phyloP scores from a whole-genome alignment of 2,329 filamentous ascomycete genomes.

The Cladophialophora exuberans region DNA sequence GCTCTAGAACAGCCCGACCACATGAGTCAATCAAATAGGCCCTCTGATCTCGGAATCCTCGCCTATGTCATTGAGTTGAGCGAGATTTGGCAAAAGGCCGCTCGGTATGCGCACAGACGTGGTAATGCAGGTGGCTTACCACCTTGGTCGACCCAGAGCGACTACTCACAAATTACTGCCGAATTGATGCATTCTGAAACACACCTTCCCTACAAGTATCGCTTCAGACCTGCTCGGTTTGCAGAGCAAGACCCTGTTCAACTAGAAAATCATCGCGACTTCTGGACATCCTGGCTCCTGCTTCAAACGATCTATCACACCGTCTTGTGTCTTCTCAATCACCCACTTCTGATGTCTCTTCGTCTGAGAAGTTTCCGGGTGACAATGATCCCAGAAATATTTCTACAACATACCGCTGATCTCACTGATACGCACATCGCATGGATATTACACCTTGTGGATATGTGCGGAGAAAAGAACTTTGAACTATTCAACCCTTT shows the following conservation, averaged over 20 bases:
- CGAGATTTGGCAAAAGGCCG: slow-evolving; percentile 53
- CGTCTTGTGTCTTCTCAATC: slow-evolving; percentile 57
- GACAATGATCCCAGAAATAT: slow-evolving; percentile 56
- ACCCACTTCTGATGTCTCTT: slow-evolving; percentile 57
- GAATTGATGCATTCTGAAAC: slow-evolving; percentile 58
- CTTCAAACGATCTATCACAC: slow-evolving; percentile 58
- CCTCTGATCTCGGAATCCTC: slow-evolving; percentile 44
- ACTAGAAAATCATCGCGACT: slow-evolving; percentile 51
- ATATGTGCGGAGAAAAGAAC: slow-evolving; percentile 49
- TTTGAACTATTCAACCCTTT: slow-evolving; percentile 54
- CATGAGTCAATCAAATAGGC: slow-evolving; percentile 1
- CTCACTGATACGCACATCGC: slow-evolving; percentile 55
- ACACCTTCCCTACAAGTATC: slow-evolving; percentile 54
- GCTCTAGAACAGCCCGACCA: slow-evolving; percentile 21
- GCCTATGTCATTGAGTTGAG: slow-evolving; percentile 52
- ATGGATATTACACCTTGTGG: slow-evolving; percentile 59
- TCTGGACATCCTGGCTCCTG: slow-evolving; percentile 59
- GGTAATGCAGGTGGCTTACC: slow-evolving; percentile 49
- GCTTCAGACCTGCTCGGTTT: slow-evolving; percentile 55
- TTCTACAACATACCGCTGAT: slow-evolving; percentile 58
- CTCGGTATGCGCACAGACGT: slow-evolving; percentile 51
- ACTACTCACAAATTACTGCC: slow-evolving; percentile 56
- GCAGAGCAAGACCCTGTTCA: slow-evolving; percentile 46
- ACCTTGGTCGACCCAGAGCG: slow-evolving; percentile 55
- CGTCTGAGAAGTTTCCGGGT: slow-evolving; percentile 57